Base-by-base conservation (phyloP, 148 eudicot genomes). In the Polygonum maritimum region DNA sequence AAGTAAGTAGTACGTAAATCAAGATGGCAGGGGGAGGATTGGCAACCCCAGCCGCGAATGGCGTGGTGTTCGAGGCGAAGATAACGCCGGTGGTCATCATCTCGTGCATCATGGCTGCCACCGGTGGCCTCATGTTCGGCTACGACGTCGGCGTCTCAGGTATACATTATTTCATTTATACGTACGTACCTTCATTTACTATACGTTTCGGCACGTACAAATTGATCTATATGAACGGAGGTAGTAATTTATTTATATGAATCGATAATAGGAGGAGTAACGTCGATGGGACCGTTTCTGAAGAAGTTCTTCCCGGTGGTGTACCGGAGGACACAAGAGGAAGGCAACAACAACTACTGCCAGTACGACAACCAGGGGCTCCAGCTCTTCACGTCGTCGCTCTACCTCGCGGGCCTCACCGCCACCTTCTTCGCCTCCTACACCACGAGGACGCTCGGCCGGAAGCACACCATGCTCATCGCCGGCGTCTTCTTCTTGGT, bases 111-210 rank as follows among this genome's bases (percentile, higher is more conserved):
- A 86, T 92, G 98, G 98, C 98, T 16, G 97, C 98, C 58, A 91
- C 97, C 69, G 98, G 98, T 4, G 98, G 98, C 60, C 94, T 93
- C 72, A 93, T 93, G 98, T 93, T 93, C 55, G 98, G 98, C 31
- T 94, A 94, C 48, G 98, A 94, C 54, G 93, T 94, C 39, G 98
- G 98, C 14, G 86, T 94, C 74, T 94, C 98, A 77, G 98, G 98
- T 94, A 35, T 67, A 7, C 40, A 19, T 40, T 1, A 11, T 2
- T 8, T 8, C 15, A 48, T 48, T 8, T 48, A 48, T 58, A 58
- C 2, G 0, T 58, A 58, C 8, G 1, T 26, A 26, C 13, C 35
- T 45, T 39, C 41, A 39, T 39, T 39, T 2, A 39, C 7, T 39
- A 39, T 39, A 39, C 7, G 7, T 39, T 39, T 39, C 41, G 7